Conservation (phyloP, 2,329 filamentous ascomycete genomes). For the Cladosporium sp. region DNA sequence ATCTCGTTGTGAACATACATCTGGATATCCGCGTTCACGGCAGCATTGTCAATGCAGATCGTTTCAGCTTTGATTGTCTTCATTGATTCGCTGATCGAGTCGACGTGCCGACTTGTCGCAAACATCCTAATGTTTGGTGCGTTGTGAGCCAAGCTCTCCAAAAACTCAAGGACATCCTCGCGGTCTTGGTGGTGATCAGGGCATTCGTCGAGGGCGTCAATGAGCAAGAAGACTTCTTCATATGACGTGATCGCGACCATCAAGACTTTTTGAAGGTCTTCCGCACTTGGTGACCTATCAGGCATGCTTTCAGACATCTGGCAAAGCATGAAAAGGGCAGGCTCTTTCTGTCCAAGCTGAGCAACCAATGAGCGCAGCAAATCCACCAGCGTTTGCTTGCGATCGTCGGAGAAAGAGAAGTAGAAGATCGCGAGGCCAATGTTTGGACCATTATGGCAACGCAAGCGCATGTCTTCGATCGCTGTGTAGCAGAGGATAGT, state of each 20-base stretch:
- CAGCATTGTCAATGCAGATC: constrained; percentile 7
- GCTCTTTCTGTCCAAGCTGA: constrained; percentile 20
- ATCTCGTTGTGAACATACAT: constrained; percentile 17
- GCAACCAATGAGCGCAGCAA: constrained; percentile 18
- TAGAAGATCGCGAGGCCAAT: constrained; percentile 25
- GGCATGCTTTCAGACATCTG: constrained; percentile 15
- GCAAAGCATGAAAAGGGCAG: constrained; percentile 18
- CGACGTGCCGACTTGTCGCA: constrained; percentile 20
- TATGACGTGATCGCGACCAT: constrained; percentile 10
- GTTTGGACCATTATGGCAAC: too few species aligned
- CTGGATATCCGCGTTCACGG: constrained; percentile 18
- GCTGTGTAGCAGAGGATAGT: constrained; percentile 22
- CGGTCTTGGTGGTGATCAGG: constrained; percentile 16
- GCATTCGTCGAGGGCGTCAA: constrained; percentile 36
- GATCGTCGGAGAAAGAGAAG: constrained; percentile 23
- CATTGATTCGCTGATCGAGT: constrained; percentile 19
- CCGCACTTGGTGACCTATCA: too few species aligned
- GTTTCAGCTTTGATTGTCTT: constrained; percentile 4
- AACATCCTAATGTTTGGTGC: constrained; percentile 17
- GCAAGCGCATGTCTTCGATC: constrained; percentile 18
- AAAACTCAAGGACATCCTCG: constrained; percentile 13
- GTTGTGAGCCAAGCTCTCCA: constrained; percentile 14
- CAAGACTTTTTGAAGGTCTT: constrained; percentile 21
- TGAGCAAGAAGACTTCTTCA: constrained; percentile 26
- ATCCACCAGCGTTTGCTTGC: constrained; percentile 19